These are phyloP conservation scores for Excoecaria cochinchinensis DNA, from an alignment of 345 rosid genomes.

Conservation along the genomic window DNA sequence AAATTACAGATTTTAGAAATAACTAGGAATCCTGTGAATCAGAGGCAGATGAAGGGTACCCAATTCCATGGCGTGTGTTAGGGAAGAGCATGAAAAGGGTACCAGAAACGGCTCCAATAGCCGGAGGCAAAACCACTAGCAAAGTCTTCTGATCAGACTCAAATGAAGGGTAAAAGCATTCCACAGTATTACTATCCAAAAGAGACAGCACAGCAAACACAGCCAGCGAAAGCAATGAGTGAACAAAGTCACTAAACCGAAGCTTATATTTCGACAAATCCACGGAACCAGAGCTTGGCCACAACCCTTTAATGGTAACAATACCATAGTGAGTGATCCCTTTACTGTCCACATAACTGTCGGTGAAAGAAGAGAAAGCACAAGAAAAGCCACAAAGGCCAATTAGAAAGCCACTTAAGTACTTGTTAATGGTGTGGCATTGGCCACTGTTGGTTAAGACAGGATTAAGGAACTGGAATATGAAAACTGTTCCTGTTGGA, in stretches of 20 bases:
- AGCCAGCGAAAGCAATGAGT: constrained; percentile 45
- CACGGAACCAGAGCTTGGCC: constrained; percentile 44
- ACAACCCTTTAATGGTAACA: constrained; percentile 57
- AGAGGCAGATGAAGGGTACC: constrained; percentile 48
- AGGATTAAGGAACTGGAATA: constrained; percentile 82
- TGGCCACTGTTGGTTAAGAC: constrained; percentile 65
- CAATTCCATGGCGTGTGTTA: constrained; percentile 72
- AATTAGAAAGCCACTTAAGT: constrained; percentile 51
- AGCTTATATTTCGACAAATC: constrained; percentile 57
- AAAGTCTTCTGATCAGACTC: constrained; percentile 46
- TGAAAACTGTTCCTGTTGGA: constrained; percentile 84
- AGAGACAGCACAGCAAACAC: constrained; percentile 60
- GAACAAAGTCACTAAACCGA: constrained; percentile 57
- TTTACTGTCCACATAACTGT: constrained; percentile 53
- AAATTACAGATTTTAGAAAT: not conserved
- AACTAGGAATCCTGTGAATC: not conserved
- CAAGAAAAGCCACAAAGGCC: constrained; percentile 65
- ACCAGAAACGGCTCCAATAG: constrained; percentile 51
- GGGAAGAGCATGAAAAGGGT: constrained; percentile 61
- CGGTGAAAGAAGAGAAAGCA: constrained; percentile 68
- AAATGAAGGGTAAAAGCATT: constrained; percentile 65
- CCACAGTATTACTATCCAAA: constrained; percentile 55
- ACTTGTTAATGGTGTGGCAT: constrained; percentile 52
- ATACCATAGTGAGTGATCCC: constrained; percentile 58
- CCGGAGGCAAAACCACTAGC: constrained; percentile 65